These are phyloP conservation scores for Claviceps sp. DNA, from an alignment of 2,329 filamentous ascomycete genomes.

Conservation along the genomic window DNA sequence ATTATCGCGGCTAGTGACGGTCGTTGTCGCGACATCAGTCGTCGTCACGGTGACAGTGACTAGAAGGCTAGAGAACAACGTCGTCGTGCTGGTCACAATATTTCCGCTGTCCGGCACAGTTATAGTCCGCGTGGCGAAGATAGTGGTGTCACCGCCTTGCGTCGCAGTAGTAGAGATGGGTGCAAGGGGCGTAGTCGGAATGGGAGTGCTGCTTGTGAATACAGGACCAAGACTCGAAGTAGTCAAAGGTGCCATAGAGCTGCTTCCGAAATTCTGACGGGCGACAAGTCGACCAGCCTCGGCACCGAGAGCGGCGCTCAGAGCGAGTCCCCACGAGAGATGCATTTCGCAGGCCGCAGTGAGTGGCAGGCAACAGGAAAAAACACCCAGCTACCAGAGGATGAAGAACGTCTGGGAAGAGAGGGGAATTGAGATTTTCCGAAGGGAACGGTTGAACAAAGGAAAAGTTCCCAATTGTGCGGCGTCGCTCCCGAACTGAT, in stretches of 20 bases:
- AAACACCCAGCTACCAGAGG: not conserved
- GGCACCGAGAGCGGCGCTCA: slow-evolving; percentile 12
- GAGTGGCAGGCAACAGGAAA: not conserved
- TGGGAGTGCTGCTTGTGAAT: slow-evolving; percentile 3
- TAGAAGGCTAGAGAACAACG: slow-evolving; percentile 14
- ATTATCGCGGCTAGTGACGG: slow-evolving; percentile 21
- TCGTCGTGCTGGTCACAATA: slow-evolving; percentile 18
- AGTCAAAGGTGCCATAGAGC: not conserved
- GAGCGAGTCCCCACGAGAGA: slow-evolving; percentile 10
- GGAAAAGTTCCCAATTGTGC: not conserved
- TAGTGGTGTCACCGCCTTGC: slow-evolving; percentile 14
- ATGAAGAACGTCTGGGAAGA: not conserved
- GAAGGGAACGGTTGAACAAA: not conserved
- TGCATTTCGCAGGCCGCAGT: slow-evolving; percentile 10
- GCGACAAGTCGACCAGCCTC: slow-evolving; percentile 5
- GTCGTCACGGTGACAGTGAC: slow-evolving; percentile 21
- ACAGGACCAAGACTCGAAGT: not conserved
- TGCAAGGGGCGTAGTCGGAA: slow-evolving; percentile 5
- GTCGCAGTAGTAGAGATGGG: not conserved
- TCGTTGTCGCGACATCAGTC: slow-evolving; percentile 22
- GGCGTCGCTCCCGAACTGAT: not conserved
- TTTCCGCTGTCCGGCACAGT: slow-evolving; percentile 13
- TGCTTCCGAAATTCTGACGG: slow-evolving; percentile 1
- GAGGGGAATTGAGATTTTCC: not conserved
- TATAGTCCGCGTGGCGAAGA: slow-evolving; percentile 19